Base-by-base conservation (phyloP, 2,329 filamentous ascomycete species). In the Cladosporium cucumerinum region DNA sequence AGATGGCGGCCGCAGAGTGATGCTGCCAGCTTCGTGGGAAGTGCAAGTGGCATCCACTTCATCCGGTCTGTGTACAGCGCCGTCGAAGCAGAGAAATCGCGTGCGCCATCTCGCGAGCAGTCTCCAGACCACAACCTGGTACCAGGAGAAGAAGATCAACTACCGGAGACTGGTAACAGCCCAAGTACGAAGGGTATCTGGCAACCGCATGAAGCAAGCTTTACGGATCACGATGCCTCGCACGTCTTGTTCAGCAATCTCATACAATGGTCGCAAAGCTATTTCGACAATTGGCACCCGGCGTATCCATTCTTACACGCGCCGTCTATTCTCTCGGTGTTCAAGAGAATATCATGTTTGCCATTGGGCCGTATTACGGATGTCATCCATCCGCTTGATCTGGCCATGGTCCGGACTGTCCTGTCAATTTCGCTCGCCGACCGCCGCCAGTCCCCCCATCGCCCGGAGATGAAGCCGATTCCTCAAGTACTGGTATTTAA, bases 21-120 rank as follows among this genome's bases (percentile, higher is more conserved):
- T 25, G 80, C 80, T 3, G 80, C 83, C 16, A 83, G 81, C 0
- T 87, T 87, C 63, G 79, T 86, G 5, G 85, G 85, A 4, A 86
- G 84, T 59, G 82, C 82, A 18, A 86, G 84, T 66, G 85, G 85
- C 1, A 86, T 86, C n/a, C 81, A 85, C 69, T 86, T 86, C 69
- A 83, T 86, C 36, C 80, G 83, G 6, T 81, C 82, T 23, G 85
- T 86, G 1, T 85, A 85, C 49, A 74, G 81, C 34, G 79, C 82
- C 0, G 77, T 86, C 32, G 73, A 64, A 52, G 61, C 61, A 7
- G 61, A 59, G 39, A 64, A 64, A 16, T 64, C 61, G 36, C 39
- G 61, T 48, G 61, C 61, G n/a, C 54, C 61, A 23, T 64, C 61
- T 30, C 61, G 36, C 48, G 61, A 58, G 32, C 61, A 64, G 16